A percentile compares a stretch with the other conserved stretches of the same genome.
Conservation (phyloP, 495 filamentous ascomycete species). For the Talaromyces ruber region DNA sequence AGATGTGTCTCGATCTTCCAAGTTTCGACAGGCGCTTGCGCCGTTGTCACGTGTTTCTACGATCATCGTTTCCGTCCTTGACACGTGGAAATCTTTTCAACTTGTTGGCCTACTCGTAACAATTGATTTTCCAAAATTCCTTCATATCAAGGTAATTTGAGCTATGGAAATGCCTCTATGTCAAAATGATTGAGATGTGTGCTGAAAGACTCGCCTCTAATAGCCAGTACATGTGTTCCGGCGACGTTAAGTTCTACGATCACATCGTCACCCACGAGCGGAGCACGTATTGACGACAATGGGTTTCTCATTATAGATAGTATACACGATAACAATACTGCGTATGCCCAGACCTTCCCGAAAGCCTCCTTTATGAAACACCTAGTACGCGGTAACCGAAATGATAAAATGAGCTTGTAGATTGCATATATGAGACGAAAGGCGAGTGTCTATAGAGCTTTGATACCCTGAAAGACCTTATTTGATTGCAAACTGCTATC, state of each 20-base stretch:
- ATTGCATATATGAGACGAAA: neutral
- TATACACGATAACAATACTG: neutral
- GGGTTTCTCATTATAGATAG: neutral
- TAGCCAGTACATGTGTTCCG: neutral
- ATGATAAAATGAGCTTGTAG: neutral
- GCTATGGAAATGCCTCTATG: neutral
- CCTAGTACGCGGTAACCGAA: neutral
- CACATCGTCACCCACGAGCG: neutral
- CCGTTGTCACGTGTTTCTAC: neutral
- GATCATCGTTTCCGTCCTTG: neutral
- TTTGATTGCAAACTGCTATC: slow-evolving; percentile 69
- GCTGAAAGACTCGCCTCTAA: neutral
- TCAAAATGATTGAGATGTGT: neutral
- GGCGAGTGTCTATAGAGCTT: slow-evolving; percentile 50
- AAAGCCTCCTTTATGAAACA: neutral
- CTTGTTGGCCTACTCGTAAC: neutral
- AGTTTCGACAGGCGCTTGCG: neutral
- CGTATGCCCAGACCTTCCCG: neutral
- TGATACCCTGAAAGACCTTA: slow-evolving; percentile 83
- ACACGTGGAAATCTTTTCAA: neutral
- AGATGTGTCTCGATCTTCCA: neutral
- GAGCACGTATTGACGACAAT: neutral
- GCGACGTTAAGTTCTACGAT: neutral
- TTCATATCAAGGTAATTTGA: neutral
- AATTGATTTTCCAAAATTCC: neutral